Percentiles rank a stretch among this genome's conserved stretches.
Conservation (phyloP, 495 filamentous ascomycete species). For the Daldinia loculata region DNA sequence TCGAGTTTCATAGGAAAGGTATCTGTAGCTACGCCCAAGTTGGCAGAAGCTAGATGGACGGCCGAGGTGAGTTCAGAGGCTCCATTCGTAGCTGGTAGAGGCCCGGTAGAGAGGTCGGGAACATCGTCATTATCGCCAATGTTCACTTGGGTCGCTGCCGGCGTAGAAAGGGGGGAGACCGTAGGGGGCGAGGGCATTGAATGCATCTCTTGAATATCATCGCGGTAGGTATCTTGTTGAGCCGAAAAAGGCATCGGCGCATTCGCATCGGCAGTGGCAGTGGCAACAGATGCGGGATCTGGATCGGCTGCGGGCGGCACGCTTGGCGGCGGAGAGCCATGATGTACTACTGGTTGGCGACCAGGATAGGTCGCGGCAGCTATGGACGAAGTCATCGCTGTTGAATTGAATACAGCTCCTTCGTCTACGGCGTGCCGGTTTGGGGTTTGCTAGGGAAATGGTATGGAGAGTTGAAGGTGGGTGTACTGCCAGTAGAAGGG, state of each 20-base stretch:
- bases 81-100: constrained; percentile 34
- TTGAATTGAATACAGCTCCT: constrained; percentile 47
- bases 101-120: constrained; percentile 35
- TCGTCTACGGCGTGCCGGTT: constrained; percentile 46
- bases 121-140: constrained; percentile 42
- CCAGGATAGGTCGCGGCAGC: constrained; percentile 37
- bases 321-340: constrained; percentile 24
- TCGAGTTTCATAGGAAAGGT: constrained; percentile 33
- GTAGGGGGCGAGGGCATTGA: constrained; percentile 47
- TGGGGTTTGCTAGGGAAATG: not conserved
- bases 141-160: constrained; percentile 44
- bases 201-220: constrained; percentile 31
- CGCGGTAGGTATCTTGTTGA: constrained; percentile 24
- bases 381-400: constrained; percentile 53
- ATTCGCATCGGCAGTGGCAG: constrained; percentile 23
- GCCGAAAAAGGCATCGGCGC: constrained; percentile 26
- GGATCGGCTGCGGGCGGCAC: constrained; percentile 13
- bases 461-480: not conserved
- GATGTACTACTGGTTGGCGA: constrained; percentile 13
- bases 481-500: constrained; percentile 41
- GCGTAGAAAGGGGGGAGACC: constrained; percentile 47
- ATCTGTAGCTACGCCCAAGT: constrained; percentile 24
- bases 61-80: constrained; percentile 28
- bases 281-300: constrained; percentile 15
- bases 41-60: constrained; percentile 28